phyloP scores from a whole-genome alignment of 805 yeast species.

The Yarrowia porcina region DNA sequence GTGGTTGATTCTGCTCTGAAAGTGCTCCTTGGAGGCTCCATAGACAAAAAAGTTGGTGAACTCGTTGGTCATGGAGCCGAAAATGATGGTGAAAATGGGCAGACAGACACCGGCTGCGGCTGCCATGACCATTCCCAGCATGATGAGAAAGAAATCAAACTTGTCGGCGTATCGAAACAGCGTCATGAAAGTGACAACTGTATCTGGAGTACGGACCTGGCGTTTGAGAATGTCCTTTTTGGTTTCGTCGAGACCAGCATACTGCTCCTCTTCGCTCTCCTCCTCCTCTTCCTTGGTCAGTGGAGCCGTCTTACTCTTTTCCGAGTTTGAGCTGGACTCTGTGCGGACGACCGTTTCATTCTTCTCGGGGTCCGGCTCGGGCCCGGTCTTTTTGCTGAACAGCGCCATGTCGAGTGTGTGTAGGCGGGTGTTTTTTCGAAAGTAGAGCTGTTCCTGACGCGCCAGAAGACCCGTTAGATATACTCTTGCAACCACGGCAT shows the following conservation, averaged over 20 bases:
- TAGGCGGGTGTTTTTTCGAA: no score
- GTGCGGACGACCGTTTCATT: background rate
- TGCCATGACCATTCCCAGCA: constrained; percentile 37
- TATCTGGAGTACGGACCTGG: constrained; percentile 35
- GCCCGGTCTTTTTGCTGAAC: background rate
- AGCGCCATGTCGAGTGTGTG: constrained; percentile 7
- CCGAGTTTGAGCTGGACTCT: constrained; percentile 4
- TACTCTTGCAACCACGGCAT: constrained; percentile 14
- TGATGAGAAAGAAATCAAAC: constrained; percentile 35
- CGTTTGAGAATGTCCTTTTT: constrained; percentile 39
- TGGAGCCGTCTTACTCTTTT: background rate
- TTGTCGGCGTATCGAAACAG: constrained; percentile 40
- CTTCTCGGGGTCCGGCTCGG: constrained; percentile 15
- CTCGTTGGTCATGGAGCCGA: constrained; percentile 42
- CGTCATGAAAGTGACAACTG: constrained; percentile 34
- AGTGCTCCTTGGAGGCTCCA: constrained; percentile 32
- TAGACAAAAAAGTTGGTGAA: constrained; percentile 38
- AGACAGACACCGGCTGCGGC: constrained; percentile 42
- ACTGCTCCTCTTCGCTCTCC: constrained; percentile 32
- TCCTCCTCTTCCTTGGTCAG: constrained; percentile 17
- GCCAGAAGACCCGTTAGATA: background rate
- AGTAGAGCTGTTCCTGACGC: background rate
- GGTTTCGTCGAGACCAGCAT: constrained; percentile 33
- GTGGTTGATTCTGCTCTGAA: constrained; percentile 39
- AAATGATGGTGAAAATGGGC: constrained; percentile 44